Percentiles rank a stretch among this genome's conserved stretches.
Conservation (phyloP, 2,329 filamentous ascomycete genomes). For the Penicillium occitanis region DNA sequence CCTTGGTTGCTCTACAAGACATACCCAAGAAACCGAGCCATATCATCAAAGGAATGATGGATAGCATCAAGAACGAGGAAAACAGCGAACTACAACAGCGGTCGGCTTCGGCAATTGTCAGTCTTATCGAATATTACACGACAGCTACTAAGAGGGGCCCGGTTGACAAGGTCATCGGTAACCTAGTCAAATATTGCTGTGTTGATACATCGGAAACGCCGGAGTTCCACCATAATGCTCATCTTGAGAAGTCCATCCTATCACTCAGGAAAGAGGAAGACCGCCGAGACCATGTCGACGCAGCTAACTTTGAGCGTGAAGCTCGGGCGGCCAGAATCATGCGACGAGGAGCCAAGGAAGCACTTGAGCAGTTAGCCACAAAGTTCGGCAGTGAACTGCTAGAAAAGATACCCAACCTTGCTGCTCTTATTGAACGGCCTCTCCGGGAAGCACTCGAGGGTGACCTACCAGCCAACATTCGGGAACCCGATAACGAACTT, state of each 20-base stretch:
- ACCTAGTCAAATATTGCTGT: constrained; percentile 95
- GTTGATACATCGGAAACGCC: constrained; percentile 97
- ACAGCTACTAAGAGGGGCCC: constrained; percentile 75
- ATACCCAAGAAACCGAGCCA: constrained; percentile 91
- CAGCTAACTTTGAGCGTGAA: constrained; percentile 84
- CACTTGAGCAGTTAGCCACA: constrained; percentile 79
- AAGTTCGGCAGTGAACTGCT: constrained; percentile 78
- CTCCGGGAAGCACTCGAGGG: constrained; percentile 71
- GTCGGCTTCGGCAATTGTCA: constrained; percentile 80
- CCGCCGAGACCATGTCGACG: constrained; percentile 85
- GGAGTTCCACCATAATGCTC: constrained; percentile 82
- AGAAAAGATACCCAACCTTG: constrained; percentile 79
- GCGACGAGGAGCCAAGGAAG: constrained; percentile 88
- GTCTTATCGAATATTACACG: constrained; percentile 82
- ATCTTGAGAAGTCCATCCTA: constrained; percentile 75
- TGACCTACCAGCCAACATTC: constrained; percentile 70
- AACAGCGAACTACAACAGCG: constrained; percentile 84
- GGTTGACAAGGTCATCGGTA: constrained; percentile 93
- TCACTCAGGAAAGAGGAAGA: constrained; percentile 98
- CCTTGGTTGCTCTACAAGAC: constrained; percentile 79
- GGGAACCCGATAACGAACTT: constrained; percentile 69
- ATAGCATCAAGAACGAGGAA: constrained; percentile 93
- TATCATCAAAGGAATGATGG: constrained; percentile 96
- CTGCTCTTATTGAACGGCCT: constrained; percentile 76
- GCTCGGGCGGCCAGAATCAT: constrained; percentile 87